Base-by-base conservation (phyloP, 2,329 filamentous ascomycete species). In the Cytospora chrysosperma region DNA sequence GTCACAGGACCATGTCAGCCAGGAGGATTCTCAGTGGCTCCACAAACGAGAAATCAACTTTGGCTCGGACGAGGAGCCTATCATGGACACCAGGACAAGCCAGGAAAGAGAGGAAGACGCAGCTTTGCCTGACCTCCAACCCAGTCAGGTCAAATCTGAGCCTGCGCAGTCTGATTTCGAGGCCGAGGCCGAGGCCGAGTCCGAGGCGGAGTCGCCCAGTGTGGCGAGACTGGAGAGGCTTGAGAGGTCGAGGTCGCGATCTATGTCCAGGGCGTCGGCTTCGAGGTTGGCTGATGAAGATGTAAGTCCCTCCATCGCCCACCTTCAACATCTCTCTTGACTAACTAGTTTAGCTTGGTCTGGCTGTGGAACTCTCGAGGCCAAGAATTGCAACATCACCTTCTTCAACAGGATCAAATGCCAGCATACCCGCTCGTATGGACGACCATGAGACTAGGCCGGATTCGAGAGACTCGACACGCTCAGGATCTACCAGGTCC, bases 201-300 rank as follows among this genome's bases (percentile, higher is more conserved):
- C 52, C 1, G 52, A 63, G 9, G 56, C 62, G 9, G 53, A 27
- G 2, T 65, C 57, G 2, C 64, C 64, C 2, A 63, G 57, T 4
- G 53, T n/a, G 26, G 56, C 58, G 5, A 51, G 57, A 4, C 28
- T 57, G 13, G 64, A 34, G 7, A 61, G 64, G n/a, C 40, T 65
- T 1, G 56, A 51, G 19, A 51, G 61, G 26, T 65, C 64, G n/a
- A 63, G 61, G 50, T 65, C 64, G n/a, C 59, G 61, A n/a, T 65
- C 64, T 28, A 28, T 60, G 1, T 63, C 61, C 8, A 53, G 56
- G 30, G 49, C 47, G 37, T 54, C 64, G 7, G 17, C 21, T 1
- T 40, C 32, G 24, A 51, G 43, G 24, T 49, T 52, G 8, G 27
- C 57, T n/a, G 37, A 55, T 34, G 27, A 55, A 15, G 34, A 21